Conservation (phyloP, 2,329 filamentous ascomycete genomes). For the Sordariomycetes sp. region DNA sequence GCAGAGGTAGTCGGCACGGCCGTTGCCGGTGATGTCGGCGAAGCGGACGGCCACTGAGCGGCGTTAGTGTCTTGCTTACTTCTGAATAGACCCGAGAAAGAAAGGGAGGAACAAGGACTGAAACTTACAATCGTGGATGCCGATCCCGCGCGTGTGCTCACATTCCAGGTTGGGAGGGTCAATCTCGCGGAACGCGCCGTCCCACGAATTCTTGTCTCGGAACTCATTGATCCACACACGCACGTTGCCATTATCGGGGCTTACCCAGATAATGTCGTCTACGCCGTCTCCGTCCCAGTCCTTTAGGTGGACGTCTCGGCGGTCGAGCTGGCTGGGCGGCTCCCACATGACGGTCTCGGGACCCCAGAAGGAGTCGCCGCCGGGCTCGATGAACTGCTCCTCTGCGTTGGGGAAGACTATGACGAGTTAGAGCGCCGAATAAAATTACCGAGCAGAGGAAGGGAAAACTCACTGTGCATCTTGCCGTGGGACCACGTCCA, state of each 20-base stretch:
- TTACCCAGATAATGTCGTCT: slow-evolving; percentile 13
- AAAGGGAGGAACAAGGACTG: not conserved
- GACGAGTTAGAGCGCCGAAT: not conserved
- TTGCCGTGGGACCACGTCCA: slow-evolving; percentile 9
- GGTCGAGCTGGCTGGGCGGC: slow-evolving; percentile 6
- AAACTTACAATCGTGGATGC: slow-evolving; percentile 11
- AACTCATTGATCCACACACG: slow-evolving; percentile 9
- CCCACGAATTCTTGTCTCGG: not conserved
- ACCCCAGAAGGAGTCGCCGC: not conserved
- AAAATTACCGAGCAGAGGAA: not conserved
- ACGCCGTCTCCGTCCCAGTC: slow-evolving; percentile 26
- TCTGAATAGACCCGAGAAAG: no score
- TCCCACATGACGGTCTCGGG: not conserved
- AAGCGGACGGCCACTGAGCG: slow-evolving; percentile 14
- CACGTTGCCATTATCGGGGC: slow-evolving; percentile 5
- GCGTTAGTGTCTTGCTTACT: no score
- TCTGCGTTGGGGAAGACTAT: not conserved
- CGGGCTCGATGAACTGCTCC: not conserved
- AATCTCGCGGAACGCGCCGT: slow-evolving; percentile 2
- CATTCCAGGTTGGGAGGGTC: slow-evolving; percentile 9
- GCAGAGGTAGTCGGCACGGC: slow-evolving; percentile 20
- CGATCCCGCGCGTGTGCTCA: slow-evolving; percentile 12
- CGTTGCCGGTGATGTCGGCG: slow-evolving; percentile 19
- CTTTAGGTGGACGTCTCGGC: slow-evolving; percentile 19
- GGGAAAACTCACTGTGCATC: slow-evolving; percentile 3